Percentiles rank a stretch among this genome's conserved stretches.
Evolutionary conservation across 768 basidiomycete species (phyloP).

Genomic region (Arthromyces matolae): DNA sequence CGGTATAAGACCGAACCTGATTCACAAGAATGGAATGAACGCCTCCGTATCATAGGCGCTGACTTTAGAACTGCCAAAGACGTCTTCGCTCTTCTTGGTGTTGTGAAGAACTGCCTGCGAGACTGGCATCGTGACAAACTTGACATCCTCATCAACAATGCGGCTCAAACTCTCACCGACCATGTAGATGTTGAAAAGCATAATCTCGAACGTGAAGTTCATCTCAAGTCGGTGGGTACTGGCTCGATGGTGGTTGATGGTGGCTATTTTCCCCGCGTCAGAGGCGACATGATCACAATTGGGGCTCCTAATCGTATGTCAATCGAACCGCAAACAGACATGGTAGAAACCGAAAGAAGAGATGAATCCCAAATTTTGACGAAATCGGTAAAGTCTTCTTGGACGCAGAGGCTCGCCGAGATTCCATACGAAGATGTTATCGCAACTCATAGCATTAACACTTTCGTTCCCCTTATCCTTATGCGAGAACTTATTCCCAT

Average conservation of each 20-base stretch:
- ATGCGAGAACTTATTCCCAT: constrained; percentile 29
- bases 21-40: constrained; percentile 21
- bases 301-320: not conserved
- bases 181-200: constrained; percentile 23
- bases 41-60: constrained; percentile 28
- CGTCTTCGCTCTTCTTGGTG: constrained; percentile 27
- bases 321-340: no score
- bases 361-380: no score
- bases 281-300: constrained; percentile 14
- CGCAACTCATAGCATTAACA: constrained; percentile 33
- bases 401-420: constrained; percentile 30
- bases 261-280: constrained; percentile 17
- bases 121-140: constrained; percentile 20
- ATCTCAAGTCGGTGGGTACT: constrained; percentile 6
- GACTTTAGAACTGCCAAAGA: constrained; percentile 33
- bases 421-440: constrained; percentile 36
- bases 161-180: constrained; percentile 34
- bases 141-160: constrained; percentile 33
- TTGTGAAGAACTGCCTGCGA: constrained; percentile 20
- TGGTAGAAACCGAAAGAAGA: no score
- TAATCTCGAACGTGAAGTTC: constrained; percentile 22
- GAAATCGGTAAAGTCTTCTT: constrained; percentile 23
- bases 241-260: constrained; percentile 8
- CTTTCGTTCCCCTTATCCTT: constrained; percentile 35
- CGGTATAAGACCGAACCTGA: constrained; percentile 28